phyloP scores from a whole-genome alignment of 1,284 basidiomycete genomes.

The Sphagnurus paluster region DNA sequence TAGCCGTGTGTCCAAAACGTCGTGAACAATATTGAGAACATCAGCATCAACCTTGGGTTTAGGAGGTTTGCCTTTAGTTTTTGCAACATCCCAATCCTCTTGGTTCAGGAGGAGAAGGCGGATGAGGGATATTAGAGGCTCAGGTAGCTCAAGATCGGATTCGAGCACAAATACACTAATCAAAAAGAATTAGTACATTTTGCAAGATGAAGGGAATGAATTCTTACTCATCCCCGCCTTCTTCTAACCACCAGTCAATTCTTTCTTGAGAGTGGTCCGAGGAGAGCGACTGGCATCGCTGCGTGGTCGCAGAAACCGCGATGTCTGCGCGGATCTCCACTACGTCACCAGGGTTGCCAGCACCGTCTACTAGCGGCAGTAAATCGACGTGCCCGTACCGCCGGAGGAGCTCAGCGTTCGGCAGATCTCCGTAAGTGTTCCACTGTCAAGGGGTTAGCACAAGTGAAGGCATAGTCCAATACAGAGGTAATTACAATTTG shows the following conservation, averaged over 20 bases:
- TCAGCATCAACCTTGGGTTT: slow-evolving; percentile 64
- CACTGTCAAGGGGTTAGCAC: slow-evolving; percentile 48
- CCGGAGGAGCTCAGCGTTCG: slow-evolving; percentile 92
- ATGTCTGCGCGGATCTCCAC: slow-evolving; percentile 84
- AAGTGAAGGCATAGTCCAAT: slow-evolving; percentile 4
- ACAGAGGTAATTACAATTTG: slow-evolving; percentile 74
- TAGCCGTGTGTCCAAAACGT: slow-evolving; percentile 53
- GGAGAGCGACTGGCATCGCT: slow-evolving; percentile 20
- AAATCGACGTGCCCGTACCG: slow-evolving; percentile 94
- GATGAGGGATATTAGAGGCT: slow-evolving; percentile 68
- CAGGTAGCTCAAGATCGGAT: slow-evolving; percentile 57
- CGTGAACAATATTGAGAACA: slow-evolving; percentile 45
- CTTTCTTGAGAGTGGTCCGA: slow-evolving; percentile 47
- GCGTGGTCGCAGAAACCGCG: slow-evolving; percentile 55
- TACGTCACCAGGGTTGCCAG: slow-evolving; percentile 85
- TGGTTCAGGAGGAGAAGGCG: slow-evolving; percentile 64
- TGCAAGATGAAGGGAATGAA: slow-evolving; percentile 3
- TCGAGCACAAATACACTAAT: slow-evolving; percentile 64
- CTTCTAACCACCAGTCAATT: slow-evolving; percentile 90
- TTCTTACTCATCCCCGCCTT: slow-evolving; percentile 87
- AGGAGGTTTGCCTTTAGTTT: slow-evolving; percentile 76
- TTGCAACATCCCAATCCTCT: slow-evolving; percentile 65
- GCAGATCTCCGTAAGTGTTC: slow-evolving; percentile 95
- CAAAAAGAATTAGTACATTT: slow-evolving; percentile 7
- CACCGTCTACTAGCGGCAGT: slow-evolving; percentile 49